Base-by-base conservation (phyloP, 1,284 basidiomycete genomes). In the Ustilago shanxiensis region DNA sequence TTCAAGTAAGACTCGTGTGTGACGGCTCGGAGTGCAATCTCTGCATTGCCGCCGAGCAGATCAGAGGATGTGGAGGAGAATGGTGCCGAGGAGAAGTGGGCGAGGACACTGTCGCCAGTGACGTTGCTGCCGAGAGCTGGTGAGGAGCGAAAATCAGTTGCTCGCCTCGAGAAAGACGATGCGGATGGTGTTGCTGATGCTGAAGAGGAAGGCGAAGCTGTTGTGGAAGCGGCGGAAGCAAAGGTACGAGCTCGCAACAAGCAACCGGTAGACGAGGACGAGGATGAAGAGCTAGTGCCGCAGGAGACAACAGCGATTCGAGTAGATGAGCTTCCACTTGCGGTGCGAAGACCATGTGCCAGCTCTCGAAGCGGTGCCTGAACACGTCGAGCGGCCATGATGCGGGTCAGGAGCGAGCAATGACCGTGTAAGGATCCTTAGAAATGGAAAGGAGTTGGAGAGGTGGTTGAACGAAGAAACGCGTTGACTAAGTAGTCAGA, bases 1-100 rank as follows among this genome's bases (percentile, higher is more conserved):
- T 79, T 70, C 33, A 68, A 66, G 52, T 75, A 83, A 55, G 79
- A 81, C 55, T 84, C 83, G 64, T 85, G 83, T 13, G 84, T 85
- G 11, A 84, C 66, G 5, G 79, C 77, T 29, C 79, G 70, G 14
- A 69, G 62, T 16, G 79, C 79, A 11, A 85, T 63, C 16, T 64
- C 69, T 26, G 69, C 71, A 28, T 82, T 74, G 16, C 53, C 45
- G 18, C 74, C 80, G n/a, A 82, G 49, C 8, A 82, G 67, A 51
- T 73, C 64, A 33, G 65, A 60, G 13, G 62, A 62, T 37, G 71
- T 54, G 14, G 57, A 52, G 16, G 76, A 65, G 57, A 73, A 81
- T 45, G 51, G 66, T 14, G 58, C 31, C 18, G 68, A 60, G 14
- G 72, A 65, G 14, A 82, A 54, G 45, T 75, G 72, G 14, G 73